A percentile compares a stretch with the other conserved stretches of the same genome.
phyloP scores from a whole-genome alignment of 306 rosid genomes.

The Gastrolobium bilobum region DNA sequence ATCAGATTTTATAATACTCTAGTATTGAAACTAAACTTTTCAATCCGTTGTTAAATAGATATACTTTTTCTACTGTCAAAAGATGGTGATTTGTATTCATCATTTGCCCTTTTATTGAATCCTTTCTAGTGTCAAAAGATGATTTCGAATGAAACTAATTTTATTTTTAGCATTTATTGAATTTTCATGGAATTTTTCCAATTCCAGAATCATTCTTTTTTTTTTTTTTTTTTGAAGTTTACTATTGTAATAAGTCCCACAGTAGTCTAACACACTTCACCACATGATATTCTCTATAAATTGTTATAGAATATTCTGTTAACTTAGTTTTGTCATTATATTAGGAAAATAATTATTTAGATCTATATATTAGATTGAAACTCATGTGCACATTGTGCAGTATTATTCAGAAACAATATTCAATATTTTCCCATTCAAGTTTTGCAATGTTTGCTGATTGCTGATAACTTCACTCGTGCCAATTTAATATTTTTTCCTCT shows the following conservation, averaged over 20 bases:
- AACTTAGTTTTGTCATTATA: too few species aligned
- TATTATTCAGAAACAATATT: too few species aligned
- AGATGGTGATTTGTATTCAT: background rate
- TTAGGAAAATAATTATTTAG: too few species aligned
- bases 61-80: background rate
- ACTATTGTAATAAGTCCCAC: too few species aligned
- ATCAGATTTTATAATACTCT: background rate
- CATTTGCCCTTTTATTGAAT: background rate
- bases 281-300: too few species aligned
- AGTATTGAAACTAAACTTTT: background rate
- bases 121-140: conserved; percentile 20
- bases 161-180: conserved; percentile 16
- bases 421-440: background rate
- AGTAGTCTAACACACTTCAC: too few species aligned
- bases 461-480: conserved; percentile 19
- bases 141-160: conserved; percentile 6
- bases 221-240: too few species aligned
- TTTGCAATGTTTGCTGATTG: conserved; percentile 23
- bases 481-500: conserved; percentile 27
- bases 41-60: background rate
- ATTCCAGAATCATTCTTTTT: background rate
- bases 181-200: conserved; percentile 16
- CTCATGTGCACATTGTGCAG: too few species aligned
- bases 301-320: too few species aligned
- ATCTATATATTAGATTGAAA: too few species aligned